Evolutionary conservation across 768 basidiomycete species (phyloP), one percentile per base, ranked within the genome.

Genomic region (Hypsizygus marmoreus): DNA sequence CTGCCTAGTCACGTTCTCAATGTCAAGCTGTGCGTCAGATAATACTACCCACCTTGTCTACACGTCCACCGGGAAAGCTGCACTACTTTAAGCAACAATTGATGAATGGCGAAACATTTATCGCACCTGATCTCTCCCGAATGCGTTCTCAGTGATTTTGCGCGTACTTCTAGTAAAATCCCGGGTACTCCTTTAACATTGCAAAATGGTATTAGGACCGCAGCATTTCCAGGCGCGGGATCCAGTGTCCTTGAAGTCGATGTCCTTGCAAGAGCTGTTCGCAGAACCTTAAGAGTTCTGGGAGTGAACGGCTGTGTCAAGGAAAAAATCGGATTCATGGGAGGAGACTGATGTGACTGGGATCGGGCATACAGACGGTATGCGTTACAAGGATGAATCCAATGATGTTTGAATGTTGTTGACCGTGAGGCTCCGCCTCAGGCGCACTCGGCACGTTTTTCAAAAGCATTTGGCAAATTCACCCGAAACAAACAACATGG

Each of bases 71-170:
- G 36, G 88, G 88, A 64, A 87, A 89, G 69, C 88, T 90, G 57
- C 14, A 29, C 31, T 16, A n/a, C 12, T n/a, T 13, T 35, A 3
- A 35, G 22, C 34, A 24, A 22, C 13, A 10, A 19, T n/a, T 54
- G 25, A 24, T 40, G 22, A 30, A 20, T 36, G 43, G 14, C 28
- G 28, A 13, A 16, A 9, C 14, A 26, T 30, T 7, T 13, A 13
- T 38, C 56, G 44, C 57, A 88, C 89, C 89, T 89, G 25, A 91
- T 80, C 71, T 91, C 87, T n/a, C 89, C 88, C 0, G 88, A 83
- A 64, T 91, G 89, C 23, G 72, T 75, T 54, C 87, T 72, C 40
- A 86, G 64, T 30, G 77, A 64, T 55, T 80, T 79, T 12, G 79
- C 80, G 53, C 89, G 74, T 24, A 91, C 79, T 62, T 91, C 84